Evolutionary conservation across 2,329 filamentous ascomycete genomes (phyloP).

Genomic region (Chrysosporium keratinophilum): DNA sequence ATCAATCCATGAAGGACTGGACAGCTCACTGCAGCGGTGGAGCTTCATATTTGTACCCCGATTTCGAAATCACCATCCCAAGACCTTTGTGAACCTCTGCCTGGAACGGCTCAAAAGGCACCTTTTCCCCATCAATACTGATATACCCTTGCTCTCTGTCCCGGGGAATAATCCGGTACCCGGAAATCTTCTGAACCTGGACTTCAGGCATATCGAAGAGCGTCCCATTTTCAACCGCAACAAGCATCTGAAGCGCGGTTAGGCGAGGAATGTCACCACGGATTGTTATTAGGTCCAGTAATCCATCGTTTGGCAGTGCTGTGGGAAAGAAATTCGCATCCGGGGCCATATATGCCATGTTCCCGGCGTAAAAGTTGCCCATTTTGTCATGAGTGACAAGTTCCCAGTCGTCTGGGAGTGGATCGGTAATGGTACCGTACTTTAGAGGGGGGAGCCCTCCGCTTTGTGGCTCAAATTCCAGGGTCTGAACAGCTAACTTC

Average conservation of each 20-base stretch:
- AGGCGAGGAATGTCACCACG: constrained; percentile 61
- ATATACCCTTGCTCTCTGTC: constrained; percentile 67
- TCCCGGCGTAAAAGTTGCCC: constrained; percentile 89
- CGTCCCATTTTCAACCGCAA: constrained; percentile 58
- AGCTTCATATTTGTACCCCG: constrained; percentile 59
- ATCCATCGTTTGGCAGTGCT: constrained; percentile 69
- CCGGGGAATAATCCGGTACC: constrained; percentile 72
- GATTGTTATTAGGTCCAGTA: constrained; percentile 73
- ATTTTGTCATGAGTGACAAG: constrained; percentile 63
- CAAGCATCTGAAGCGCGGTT: constrained; percentile 58
- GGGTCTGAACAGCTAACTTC: constrained; percentile 20
- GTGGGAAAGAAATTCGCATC: constrained; percentile 72
- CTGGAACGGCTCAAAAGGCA: constrained; percentile 84
- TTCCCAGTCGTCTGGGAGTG: constrained; percentile 68
- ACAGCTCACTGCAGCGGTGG: constrained; percentile 20
- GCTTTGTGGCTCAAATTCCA: constrained; percentile 35
- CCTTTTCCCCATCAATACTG: constrained; percentile 81
- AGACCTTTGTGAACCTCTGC: constrained; percentile 75
- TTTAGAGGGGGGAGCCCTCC: constrained; percentile 59
- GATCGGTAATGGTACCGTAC: constrained; percentile 70
- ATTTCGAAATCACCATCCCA: constrained; percentile 73
- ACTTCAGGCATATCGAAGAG: constrained; percentile 74
- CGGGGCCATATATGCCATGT: constrained; percentile 86
- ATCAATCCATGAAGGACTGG: too few species aligned
- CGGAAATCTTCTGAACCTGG: constrained; percentile 73